phyloP scores from a whole-genome alignment of 352 stramenopile genomes.

The Globisporangium uncinulatum region DNA sequence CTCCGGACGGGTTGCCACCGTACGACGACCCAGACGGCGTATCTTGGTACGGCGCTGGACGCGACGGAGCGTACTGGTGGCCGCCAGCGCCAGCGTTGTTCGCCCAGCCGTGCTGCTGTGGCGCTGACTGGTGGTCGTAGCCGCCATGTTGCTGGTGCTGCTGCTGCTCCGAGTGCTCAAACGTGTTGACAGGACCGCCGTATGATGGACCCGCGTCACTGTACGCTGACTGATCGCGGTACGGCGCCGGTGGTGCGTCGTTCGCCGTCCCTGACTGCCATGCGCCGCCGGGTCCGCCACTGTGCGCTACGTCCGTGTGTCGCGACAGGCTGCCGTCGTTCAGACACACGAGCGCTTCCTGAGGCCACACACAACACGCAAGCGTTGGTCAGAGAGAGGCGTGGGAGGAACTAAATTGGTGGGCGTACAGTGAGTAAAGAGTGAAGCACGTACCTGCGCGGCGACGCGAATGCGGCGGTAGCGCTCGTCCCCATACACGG shows the following conservation, averaged over 20 bases:
- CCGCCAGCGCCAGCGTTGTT: slow-evolving; percentile 13
- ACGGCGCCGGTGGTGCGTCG: slow-evolving; percentile 2
- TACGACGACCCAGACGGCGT: slow-evolving; percentile 21
- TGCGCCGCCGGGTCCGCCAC: slow-evolving; percentile 6
- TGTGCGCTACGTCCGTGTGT: slow-evolving; percentile 25
- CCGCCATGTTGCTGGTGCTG: slow-evolving; percentile 11
- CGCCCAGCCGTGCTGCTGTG: slow-evolving; percentile 36
- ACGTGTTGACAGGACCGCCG: slow-evolving; percentile 8
- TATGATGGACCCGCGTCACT: slow-evolving; percentile 8
- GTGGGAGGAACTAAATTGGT: too few species aligned
- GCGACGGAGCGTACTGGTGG: slow-evolving; percentile 15
- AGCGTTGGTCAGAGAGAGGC: background rate
- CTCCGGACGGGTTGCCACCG: slow-evolving; percentile 11
- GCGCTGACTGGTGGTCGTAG: slow-evolving; percentile 6
- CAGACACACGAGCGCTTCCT: slow-evolving; percentile 76
- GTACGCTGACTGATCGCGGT: slow-evolving; percentile 1
- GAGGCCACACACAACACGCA: background rate
- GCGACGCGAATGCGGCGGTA: slow-evolving; percentile 80
- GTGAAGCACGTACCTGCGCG: slow-evolving; percentile 35
- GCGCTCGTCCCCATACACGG: slow-evolving; percentile 77
- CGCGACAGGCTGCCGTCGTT: slow-evolving; percentile 63
- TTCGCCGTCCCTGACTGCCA: slow-evolving; percentile 17
- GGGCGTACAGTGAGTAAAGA: background rate
- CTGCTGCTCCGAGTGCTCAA: slow-evolving; percentile 3
- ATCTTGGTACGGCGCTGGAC: slow-evolving; percentile 64